Conservation (phyloP, 768 basidiomycete species). For the Hortiboletus flavorubellus region DNA sequence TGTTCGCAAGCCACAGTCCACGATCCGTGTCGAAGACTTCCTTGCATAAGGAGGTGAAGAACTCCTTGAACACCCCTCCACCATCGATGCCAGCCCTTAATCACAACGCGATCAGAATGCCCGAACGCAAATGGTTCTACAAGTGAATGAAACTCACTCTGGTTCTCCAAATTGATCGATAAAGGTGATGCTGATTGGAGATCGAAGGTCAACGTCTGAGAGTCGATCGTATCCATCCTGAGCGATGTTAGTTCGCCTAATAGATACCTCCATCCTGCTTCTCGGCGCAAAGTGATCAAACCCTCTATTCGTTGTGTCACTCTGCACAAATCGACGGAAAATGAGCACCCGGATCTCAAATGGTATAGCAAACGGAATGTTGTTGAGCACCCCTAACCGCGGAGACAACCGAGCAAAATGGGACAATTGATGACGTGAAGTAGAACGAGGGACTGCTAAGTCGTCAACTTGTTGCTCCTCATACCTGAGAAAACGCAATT, state of each 20-base stretch:
- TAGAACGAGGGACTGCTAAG: constrained; percentile 23
- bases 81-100: constrained; percentile 88
- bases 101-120: constrained; percentile 1
- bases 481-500: constrained; percentile 36
- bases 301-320: constrained; percentile 43
- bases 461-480: constrained; percentile 59
- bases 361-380: constrained; percentile 93
- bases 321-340: constrained; percentile 78
- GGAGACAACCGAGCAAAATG: constrained; percentile 58
- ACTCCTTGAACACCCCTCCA: constrained; percentile 97
- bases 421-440: constrained; percentile 68
- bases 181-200: constrained; percentile 85
- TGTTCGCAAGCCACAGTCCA: constrained; percentile 89
- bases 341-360: constrained; percentile 90
- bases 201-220: constrained; percentile 73
- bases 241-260: constrained; percentile 70
- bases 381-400: constrained; percentile 86
- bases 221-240: constrained; percentile 91
- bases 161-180: constrained; percentile 84
- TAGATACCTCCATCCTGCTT: constrained; percentile 26
- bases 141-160: constrained; percentile 53
- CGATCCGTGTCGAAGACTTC: constrained; percentile 95
- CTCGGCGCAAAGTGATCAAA: constrained; percentile 15
- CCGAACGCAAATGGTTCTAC: neutral
- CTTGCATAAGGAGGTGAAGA: constrained; percentile 86